Base-by-base conservation (phyloP, 1,284 basidiomycete species). In the Ganoderma lingzhi region DNA sequence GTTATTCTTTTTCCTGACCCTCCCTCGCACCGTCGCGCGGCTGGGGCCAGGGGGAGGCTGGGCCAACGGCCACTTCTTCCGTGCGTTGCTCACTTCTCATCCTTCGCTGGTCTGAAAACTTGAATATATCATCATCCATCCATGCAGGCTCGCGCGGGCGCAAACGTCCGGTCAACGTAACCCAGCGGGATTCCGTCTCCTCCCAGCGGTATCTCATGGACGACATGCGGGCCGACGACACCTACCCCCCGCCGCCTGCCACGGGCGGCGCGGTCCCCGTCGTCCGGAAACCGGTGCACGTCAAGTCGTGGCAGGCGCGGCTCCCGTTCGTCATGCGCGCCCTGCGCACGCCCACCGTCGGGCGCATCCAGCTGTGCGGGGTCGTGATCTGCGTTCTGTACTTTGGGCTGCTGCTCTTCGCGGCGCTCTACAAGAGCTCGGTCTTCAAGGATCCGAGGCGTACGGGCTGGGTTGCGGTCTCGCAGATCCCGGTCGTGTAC, bases 401-500 rank as follows among this genome's bases (percentile, higher is more conserved):
- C 74, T 82, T 85, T 65, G 80, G 72, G 44, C 76, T 82, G 51
- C 64, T 92, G 66, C 71, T 86, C 35, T 90, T 86, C 72, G 84
- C 85, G 6, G 80, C 82, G 0, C 80, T 90, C 65, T 85, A 85
- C 76, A 78, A 80, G 66, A 86, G 86, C 6, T 87, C 88, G 70
- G 83, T 87, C 12, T 88, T 93, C 77, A 81, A 81, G 8, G 81
- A 88, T 69, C 81, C 86, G 14, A 68, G 79, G 6, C 85, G 88
- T 0, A 76, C 83, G 48, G 94, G 91, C 0, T 93, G 86, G 81
- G 82, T 96, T 45, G 86, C 88, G 0, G 78, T 86, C 37, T 87
- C 92, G 1, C 92, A 94, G 76, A 78, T 95, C 14, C 93, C 94
- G 0, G 84, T 94, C 63, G 84, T 93, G 42, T 84, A 93, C 72